Evolutionary conservation across 306 rosid genomes (phyloP), one percentile per base, ranked within the genome.

Genomic region (Acacia acuminata): DNA sequence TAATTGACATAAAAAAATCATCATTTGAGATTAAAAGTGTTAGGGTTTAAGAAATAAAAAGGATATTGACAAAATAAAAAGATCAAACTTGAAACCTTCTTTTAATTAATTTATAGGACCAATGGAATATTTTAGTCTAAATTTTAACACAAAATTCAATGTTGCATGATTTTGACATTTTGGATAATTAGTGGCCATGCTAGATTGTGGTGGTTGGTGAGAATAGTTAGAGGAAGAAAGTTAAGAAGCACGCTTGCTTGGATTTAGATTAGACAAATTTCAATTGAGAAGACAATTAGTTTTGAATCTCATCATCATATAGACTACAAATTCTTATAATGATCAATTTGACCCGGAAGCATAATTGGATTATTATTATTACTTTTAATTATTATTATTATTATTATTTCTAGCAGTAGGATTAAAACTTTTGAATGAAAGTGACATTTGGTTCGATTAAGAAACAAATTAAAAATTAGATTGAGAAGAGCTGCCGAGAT

Each of bases 211-310:
- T 22, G 3, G 53, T 70, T 42, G 75, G 75, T 40, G 75, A 70
- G 75, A 55, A 70, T 70, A 42, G 43, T 70, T 43, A n/a, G 32
- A 42, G 75, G 53, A 70, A 70, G 34, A 70, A n/a, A n/a, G 53
- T 42, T 27, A 1, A 27, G 9, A 11, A 40, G 51, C 75, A 12
- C 15, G 70, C 42, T 64, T 8, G 70, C 73, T 67, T 67, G 44
- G 42, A 19, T 36, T 68, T 17, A 7, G 25, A 66, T 16, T 66
- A 65, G 71, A 27, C 19, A 65, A 17, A 2, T 13, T 17, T 32
- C 8, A 30, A 30, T 15, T 32, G 19, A 60, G 66, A 60, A 24
- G 34, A 22, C 16, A 0, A 24, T 60, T 11, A 25, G 44, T 16
- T 65, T 32, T 65, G 22, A 65, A 32, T 30, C 43, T 65, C 34